Percentiles rank a stretch among this genome's conserved stretches.
Conservation (phyloP, 441 rosid genomes). For the Gossypium gossypioides region DNA sequence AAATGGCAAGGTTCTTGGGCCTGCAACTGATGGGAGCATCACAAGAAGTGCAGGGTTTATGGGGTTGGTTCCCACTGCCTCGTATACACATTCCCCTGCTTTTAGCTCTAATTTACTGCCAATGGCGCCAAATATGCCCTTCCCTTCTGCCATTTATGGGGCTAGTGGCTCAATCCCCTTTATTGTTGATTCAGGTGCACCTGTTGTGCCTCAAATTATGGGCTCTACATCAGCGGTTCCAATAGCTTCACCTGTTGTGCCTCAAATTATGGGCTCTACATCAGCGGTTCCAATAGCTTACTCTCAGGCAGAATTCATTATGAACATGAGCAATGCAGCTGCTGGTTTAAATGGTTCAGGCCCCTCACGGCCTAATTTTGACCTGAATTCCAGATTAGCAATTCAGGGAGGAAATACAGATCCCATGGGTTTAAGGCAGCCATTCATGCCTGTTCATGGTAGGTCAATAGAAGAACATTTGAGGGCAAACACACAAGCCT, state of each 20-base stretch:
- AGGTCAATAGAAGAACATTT: conserved; percentile 51
- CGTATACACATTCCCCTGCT: conserved; percentile 55
- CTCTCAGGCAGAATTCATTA: conserved; percentile 53
- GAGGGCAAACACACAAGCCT: conserved; percentile 40
- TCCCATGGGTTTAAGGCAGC: conserved; percentile 43
- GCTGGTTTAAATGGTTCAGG: conserved; percentile 40
- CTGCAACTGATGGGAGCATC: conserved; percentile 36
- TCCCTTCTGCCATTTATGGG: conserved; percentile 50
- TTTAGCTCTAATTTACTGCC: conserved; percentile 52
- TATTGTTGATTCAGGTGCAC: conserved; percentile 55
- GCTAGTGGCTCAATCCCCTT: conserved; percentile 55
- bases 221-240: conserved; percentile 48
- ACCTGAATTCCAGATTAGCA: conserved; percentile 60
- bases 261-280: conserved; percentile 57
- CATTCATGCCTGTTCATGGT: conserved; percentile 49
- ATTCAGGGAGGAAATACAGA: conserved; percentile 58
- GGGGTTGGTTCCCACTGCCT: conserved; percentile 44
- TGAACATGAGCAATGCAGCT: conserved; percentile 49
- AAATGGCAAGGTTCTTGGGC: conserved; percentile 54
- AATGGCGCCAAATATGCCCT: conserved; percentile 42
- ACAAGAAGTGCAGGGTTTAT: conserved; percentile 45
- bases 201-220: conserved; percentile 57
- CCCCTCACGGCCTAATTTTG: conserved; percentile 48
- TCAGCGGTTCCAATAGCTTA: conserved; percentile 38
- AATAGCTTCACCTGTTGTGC: conserved; percentile 47